Evolutionary conservation across 164 flowering plant species (phyloP).

Genomic region (Umbilicus rupestris): DNA sequence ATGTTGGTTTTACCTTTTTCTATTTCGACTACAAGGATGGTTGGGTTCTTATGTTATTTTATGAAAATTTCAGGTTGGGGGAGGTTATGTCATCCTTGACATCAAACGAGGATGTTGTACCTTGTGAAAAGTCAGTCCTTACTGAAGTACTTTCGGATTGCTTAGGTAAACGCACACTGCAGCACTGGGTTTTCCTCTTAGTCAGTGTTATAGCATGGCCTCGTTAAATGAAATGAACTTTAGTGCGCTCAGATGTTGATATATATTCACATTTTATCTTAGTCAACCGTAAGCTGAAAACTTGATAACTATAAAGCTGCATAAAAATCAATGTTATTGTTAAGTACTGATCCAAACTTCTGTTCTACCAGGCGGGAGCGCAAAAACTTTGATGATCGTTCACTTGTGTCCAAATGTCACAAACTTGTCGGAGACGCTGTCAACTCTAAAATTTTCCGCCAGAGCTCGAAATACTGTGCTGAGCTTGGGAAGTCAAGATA

Average conservation of each 20-base stretch:
- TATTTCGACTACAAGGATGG: not conserved
- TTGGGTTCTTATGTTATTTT: constrained; percentile 8
- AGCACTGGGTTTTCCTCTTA: not conserved
- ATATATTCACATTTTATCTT: not conserved
- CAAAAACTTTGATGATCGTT: constrained; percentile 81
- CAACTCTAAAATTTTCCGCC: constrained; percentile 71
- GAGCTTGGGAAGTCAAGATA: constrained; percentile 92
- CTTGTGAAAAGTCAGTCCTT: constrained; percentile 77
- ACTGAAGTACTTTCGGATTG: constrained; percentile 79
- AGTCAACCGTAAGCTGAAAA: not conserved
- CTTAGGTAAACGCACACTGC: constrained; percentile 40
- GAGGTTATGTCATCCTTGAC: constrained; percentile 85
- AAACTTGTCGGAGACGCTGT: constrained; percentile 68
- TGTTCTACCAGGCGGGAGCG: constrained; percentile 63
- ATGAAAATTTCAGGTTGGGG: constrained; percentile 62
- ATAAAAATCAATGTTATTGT: not conserved
- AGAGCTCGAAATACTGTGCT: constrained; percentile 79
- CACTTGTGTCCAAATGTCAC: constrained; percentile 62
- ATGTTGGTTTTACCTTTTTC: constrained; percentile 23
- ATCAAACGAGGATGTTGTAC: constrained; percentile 68
- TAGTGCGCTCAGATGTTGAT: not conserved
- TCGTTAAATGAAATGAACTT: not conserved
- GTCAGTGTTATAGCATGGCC: not conserved
- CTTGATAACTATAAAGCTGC: not conserved
- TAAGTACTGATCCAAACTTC: not conserved